phyloP scores from a whole-genome alignment of 108 stramenopile genomes.

The Skeletonema tropicum region DNA sequence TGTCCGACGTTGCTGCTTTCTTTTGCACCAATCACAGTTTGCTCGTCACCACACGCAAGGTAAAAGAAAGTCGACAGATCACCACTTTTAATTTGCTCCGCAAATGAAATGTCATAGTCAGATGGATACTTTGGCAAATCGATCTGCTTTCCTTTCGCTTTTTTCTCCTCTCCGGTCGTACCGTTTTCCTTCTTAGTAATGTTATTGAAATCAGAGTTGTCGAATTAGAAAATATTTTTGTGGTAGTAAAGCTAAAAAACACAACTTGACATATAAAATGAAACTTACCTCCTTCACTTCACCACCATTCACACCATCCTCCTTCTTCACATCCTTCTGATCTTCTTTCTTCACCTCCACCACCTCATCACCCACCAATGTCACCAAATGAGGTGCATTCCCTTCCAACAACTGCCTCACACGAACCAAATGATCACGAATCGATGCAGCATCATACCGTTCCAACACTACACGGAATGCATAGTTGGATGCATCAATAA shows the following conservation, averaged over 20 bases:
- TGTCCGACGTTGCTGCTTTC: constrained; percentile 8
- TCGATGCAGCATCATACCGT: constrained; percentile 65
- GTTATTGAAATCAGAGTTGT: not conserved
- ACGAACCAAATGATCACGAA: constrained; percentile 71
- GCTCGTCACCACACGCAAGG: constrained; percentile 74
- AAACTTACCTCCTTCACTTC: constrained; percentile 10
- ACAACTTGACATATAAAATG: not conserved
- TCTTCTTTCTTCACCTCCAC: constrained; percentile 7
- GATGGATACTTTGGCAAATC: constrained; percentile 18
- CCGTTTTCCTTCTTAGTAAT: constrained; percentile 12
- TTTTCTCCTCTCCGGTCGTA: constrained; percentile 19
- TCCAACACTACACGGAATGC: constrained; percentile 82
- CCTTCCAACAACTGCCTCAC: constrained; percentile 71
- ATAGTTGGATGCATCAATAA: constrained; percentile 43
- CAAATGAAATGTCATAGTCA: constrained; percentile 37
- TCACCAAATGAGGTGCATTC: constrained; percentile 61
- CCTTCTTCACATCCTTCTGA: constrained; percentile 10
- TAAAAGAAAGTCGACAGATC: constrained; percentile 78
- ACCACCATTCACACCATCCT: not conserved
- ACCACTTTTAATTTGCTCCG: constrained; percentile 34
- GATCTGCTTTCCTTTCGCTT: constrained; percentile 40
- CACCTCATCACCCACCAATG: constrained; percentile 42
- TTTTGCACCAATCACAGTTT: constrained; percentile 20
- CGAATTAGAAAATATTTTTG: too few species aligned
- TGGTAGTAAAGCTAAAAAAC: too few species aligned